phyloP scores from a whole-genome alignment of 805 yeast genomes.

The Nakazawaea siamensis region DNA sequence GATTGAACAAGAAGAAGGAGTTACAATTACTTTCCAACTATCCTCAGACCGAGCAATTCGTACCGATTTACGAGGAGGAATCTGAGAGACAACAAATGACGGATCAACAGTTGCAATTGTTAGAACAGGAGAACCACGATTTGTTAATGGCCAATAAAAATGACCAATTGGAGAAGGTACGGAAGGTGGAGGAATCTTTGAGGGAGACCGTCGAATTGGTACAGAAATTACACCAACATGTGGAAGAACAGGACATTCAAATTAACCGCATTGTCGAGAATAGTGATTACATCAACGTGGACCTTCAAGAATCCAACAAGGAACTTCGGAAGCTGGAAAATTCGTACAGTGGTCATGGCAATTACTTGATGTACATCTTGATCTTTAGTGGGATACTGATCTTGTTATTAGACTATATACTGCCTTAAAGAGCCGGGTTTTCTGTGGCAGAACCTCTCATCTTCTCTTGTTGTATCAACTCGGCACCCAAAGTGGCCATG shows the following conservation, averaged over 20 bases:
- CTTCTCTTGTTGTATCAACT: slow-evolving; percentile 61
- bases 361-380: slow-evolving; percentile 8
- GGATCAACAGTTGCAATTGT: slow-evolving; percentile 49
- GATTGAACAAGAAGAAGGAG: slow-evolving; percentile 34
- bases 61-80: slow-evolving; percentile 5
- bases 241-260: slow-evolving; percentile 5
- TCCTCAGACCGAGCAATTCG: slow-evolving; percentile 13
- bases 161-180: slow-evolving; percentile 53
- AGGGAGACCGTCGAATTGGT: slow-evolving; percentile 60
- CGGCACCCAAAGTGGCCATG: slow-evolving; percentile 67
- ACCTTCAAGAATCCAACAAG: slow-evolving; percentile 5
- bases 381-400: slow-evolving; percentile 4
- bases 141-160: slow-evolving; percentile 43
- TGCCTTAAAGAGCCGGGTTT: slow-evolving; percentile 3
- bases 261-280: slow-evolving; percentile 5
- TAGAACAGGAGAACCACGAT: slow-evolving; percentile 53
- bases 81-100: slow-evolving; percentile 17
- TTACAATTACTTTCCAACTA: slow-evolving; percentile 23
- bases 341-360: slow-evolving; percentile 2
- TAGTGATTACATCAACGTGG: slow-evolving; percentile 1
- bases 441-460: slow-evolving; percentile 48
- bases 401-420: slow-evolving; percentile 6
- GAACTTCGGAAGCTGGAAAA: slow-evolving; percentile 3
- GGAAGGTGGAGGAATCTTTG: slow-evolving; percentile 51
- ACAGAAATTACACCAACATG: not conserved